Evolutionary conservation across 2,329 filamentous ascomycete species (phyloP), one percentile per base, ranked within the genome.

Genomic region (Aureobasidium pullulans): DNA sequence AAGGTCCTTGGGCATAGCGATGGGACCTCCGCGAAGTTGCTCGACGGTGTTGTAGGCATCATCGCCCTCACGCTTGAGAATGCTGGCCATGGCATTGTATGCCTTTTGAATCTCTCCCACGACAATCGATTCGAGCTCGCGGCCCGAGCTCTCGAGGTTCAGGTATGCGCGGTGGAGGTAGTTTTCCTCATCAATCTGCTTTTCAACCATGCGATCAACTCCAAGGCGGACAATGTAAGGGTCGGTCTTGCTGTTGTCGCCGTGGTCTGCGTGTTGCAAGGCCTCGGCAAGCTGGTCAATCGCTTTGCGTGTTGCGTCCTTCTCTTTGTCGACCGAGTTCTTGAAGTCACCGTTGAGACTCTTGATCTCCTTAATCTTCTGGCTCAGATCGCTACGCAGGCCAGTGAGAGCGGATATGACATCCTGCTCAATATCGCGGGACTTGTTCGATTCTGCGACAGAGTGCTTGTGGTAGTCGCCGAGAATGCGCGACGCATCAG

Each of bases 101-200:
- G 94, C 91, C 73, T 97, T 97, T 70, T 99, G 94, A 43, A 99
- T 95, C 74, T 99, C 94, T 65, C 92, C 90, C 13, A 99, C 90
- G 0, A 99, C 90, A 64, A 99, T 97, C 0, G 90, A 89, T 74
- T 99, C 94, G 2, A 99, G 83, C 74, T 99, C 94, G 62, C 92
- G 87, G 2, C 94, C 94, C 15, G 94, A 97, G 65, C 84, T 89
- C 72, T 99, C 94, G 13, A 99, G 81, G 70, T 99, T 97, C 54
- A 96, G 80, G 68, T 95, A 96, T 9, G 94, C 94, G 88, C 57
- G 46, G 70, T 97, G 94, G 16, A 99, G 76, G 69, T 99, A 99
- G 70, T 97, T 97, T 71, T 99, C 94, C 72, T 99, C 94, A 65
- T 96, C 89, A 59, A 99, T 85, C 73, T 97, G 94, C 68, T 85